A percentile compares a stretch with the other conserved stretches of the same genome.
Conservation (phyloP, 1,284 basidiomycete species). For the Macrocystidia cucumis region DNA sequence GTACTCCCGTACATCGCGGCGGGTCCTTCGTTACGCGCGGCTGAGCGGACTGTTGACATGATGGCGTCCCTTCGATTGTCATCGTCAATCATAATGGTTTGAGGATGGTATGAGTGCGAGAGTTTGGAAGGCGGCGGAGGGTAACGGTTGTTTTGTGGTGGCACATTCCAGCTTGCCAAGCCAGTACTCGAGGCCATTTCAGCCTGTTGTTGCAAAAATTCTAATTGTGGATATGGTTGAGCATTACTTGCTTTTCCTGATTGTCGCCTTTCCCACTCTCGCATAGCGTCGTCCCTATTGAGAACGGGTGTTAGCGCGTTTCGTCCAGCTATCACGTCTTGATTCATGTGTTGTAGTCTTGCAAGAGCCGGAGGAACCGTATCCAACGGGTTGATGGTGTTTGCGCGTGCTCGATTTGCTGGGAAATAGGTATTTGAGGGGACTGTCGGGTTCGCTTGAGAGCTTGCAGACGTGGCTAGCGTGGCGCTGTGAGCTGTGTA, state of each 20-base stretch:
- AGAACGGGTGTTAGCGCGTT: slow-evolving; percentile 84
- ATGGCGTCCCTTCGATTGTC: slow-evolving; percentile 56
- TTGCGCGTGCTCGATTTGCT: slow-evolving; percentile 65
- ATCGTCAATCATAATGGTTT: slow-evolving; percentile 55
- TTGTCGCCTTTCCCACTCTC: slow-evolving; percentile 84
- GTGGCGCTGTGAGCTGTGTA: slow-evolving; percentile 33
- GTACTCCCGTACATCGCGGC: slow-evolving; percentile 35
- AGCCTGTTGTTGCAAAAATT: slow-evolving; percentile 87
- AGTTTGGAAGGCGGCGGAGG: slow-evolving; percentile 62
- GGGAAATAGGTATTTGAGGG: slow-evolving; percentile 67
- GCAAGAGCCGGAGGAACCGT: slow-evolving; percentile 88
- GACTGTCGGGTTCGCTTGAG: slow-evolving; percentile 43
- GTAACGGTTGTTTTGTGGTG: slow-evolving; percentile 37
- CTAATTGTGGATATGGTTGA: slow-evolving; percentile 80
- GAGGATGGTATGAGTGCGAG: slow-evolving; percentile 60
- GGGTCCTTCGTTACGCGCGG: slow-evolving; percentile 43
- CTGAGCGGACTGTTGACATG: slow-evolving; percentile 66
- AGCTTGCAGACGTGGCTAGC: slow-evolving; percentile 16
- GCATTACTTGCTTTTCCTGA: slow-evolving; percentile 52
- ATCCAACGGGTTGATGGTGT: slow-evolving; percentile 88
- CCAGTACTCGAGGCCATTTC: slow-evolving; percentile 69
- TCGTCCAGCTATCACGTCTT: slow-evolving; percentile 75
- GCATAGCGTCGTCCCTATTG: slow-evolving; percentile 84
- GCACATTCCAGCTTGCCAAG: slow-evolving; percentile 41
- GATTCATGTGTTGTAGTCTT: slow-evolving; percentile 81